Percentiles rank a stretch among this genome's conserved stretches.
phyloP scores from a whole-genome alignment of 441 rosid genomes.

The Cnidoscolus chayamansa region DNA sequence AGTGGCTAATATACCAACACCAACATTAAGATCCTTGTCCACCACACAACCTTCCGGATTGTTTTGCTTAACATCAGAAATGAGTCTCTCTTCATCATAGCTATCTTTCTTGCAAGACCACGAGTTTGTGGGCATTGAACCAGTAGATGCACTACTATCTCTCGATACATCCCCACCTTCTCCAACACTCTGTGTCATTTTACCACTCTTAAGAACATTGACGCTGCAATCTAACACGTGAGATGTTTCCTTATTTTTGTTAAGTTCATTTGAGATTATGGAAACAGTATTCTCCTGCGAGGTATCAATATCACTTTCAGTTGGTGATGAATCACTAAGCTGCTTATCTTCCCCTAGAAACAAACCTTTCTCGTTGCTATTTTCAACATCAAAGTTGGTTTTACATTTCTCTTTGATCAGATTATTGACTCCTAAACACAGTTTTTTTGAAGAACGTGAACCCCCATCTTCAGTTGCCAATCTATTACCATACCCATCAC shows the following conservation, averaged over 20 bases:
- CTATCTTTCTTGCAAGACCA: slow-evolving; percentile 28
- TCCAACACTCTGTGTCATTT: slow-evolving; percentile 16
- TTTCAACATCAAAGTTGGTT: slow-evolving; percentile 24
- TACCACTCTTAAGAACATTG: slow-evolving; percentile 18
- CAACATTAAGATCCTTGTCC: slow-evolving; percentile 31
- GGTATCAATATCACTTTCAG: slow-evolving; percentile 11
- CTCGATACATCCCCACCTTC: slow-evolving; percentile 32
- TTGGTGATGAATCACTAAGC: slow-evolving; percentile 24
- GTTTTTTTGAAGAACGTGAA: slow-evolving; percentile 36
- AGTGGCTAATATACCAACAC: slow-evolving; percentile 26
- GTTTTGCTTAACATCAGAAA: slow-evolving; percentile 27
- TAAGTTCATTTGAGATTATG: slow-evolving; percentile 21
- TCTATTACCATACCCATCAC: slow-evolving; percentile 31
- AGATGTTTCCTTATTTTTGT: slow-evolving; percentile 33
- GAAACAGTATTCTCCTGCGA: slow-evolving; percentile 23
- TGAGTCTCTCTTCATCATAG: slow-evolving; percentile 30
- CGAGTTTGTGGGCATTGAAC: slow-evolving; percentile 23
- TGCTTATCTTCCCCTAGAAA: slow-evolving; percentile 25
- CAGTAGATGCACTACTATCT: slow-evolving; percentile 37
- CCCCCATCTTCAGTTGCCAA: slow-evolving; percentile 28
- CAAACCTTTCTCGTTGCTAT: slow-evolving; percentile 10
- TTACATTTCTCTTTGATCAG: slow-evolving; percentile 38
- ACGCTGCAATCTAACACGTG: slow-evolving; percentile 26
- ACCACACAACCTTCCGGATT: slow-evolving; percentile 23
- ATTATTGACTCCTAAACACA: slow-evolving; percentile 51